Evolutionary conservation across 768 basidiomycete species (phyloP).

Genomic region (Hericium erinaceus): DNA sequence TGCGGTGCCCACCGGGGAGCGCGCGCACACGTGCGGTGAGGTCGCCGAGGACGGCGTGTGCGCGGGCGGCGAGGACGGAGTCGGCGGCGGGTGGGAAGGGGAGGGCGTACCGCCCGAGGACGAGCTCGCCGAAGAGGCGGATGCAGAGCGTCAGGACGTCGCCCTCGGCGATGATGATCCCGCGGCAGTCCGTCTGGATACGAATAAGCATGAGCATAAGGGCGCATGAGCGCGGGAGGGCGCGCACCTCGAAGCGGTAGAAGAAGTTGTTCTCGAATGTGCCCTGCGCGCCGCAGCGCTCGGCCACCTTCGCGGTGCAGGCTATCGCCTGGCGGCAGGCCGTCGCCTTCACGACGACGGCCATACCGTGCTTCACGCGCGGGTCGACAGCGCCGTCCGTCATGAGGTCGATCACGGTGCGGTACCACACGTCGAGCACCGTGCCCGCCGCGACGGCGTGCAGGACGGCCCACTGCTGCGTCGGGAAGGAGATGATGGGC

Average conservation of each 20-base stretch:
- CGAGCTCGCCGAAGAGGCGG: conserved; percentile 14
- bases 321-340: conserved; percentile 2
- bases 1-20: no score
- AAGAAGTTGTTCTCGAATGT: conserved; percentile 7
- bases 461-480: conserved; percentile 4
- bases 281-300: conserved; percentile 10
- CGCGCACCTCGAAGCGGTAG: neutral
- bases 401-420: neutral
- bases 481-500: conserved; percentile 2
- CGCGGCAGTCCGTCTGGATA: neutral
- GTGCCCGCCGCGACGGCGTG: conserved; percentile 2
- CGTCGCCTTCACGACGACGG: conserved; percentile 6
- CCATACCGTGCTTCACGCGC: conserved; percentile 1
- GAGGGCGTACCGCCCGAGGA: conserved; percentile 8
- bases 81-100: conserved; percentile 6
- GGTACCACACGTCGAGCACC: conserved; percentile 5
- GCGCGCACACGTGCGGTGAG: no score
- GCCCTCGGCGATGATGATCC: conserved; percentile 16
- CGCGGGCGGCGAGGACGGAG: conserved; percentile 9
- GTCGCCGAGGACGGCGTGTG: neutral
- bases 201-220: neutral
- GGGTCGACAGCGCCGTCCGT: neutral
- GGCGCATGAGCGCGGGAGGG: neutral
- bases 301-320: conserved; percentile 3
- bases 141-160: conserved; percentile 17